phyloP scores from a whole-genome alignment of 2,329 filamentous ascomycete genomes.

The Calonectria montana region DNA sequence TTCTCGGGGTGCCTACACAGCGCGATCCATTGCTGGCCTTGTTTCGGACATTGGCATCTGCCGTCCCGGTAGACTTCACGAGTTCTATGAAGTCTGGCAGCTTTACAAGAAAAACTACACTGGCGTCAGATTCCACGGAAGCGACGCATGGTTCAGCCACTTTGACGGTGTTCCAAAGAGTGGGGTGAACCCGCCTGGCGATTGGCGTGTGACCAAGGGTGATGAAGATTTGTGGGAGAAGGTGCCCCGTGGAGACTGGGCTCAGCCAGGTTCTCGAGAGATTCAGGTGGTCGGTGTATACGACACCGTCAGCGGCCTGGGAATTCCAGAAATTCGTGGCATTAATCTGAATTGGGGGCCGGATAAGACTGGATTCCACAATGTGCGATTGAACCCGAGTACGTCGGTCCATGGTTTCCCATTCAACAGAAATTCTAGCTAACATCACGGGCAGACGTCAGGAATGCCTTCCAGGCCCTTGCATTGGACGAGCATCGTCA shows the following conservation, averaged over 20 bases:
- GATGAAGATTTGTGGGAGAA: conserved; percentile 28
- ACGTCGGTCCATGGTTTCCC: conserved; percentile 1
- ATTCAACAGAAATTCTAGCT: not conserved
- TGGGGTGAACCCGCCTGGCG: conserved; percentile 24
- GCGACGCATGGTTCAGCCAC: conserved; percentile 37
- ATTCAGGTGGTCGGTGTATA: conserved; percentile 40
- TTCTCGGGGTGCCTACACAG: conserved; percentile 51
- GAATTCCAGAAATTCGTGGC: conserved; percentile 39
- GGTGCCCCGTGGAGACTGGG: conserved; percentile 34
- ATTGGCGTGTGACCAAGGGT: not conserved
- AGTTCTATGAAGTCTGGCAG: conserved; percentile 40
- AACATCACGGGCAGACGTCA: conserved; percentile 46
- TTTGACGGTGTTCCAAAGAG: conserved; percentile 34
- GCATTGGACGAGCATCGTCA: conserved; percentile 63
- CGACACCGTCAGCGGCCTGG: conserved; percentile 41
- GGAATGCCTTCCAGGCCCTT: conserved; percentile 67
- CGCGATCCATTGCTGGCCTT: conserved; percentile 48
- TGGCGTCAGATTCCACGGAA: conserved; percentile 29
- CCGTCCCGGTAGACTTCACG: conserved; percentile 39
- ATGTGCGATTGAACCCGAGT: conserved; percentile 41
- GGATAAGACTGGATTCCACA: conserved; percentile 38
- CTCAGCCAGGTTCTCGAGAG: conserved; percentile 33
- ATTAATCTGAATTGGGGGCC: conserved; percentile 30
- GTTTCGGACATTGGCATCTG: conserved; percentile 44
- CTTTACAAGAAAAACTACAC: conserved; percentile 38